These are phyloP conservation scores for Hyaloscypha bicolor DNA, from an alignment of 495 filamentous ascomycete genomes.

Conservation along the genomic window DNA sequence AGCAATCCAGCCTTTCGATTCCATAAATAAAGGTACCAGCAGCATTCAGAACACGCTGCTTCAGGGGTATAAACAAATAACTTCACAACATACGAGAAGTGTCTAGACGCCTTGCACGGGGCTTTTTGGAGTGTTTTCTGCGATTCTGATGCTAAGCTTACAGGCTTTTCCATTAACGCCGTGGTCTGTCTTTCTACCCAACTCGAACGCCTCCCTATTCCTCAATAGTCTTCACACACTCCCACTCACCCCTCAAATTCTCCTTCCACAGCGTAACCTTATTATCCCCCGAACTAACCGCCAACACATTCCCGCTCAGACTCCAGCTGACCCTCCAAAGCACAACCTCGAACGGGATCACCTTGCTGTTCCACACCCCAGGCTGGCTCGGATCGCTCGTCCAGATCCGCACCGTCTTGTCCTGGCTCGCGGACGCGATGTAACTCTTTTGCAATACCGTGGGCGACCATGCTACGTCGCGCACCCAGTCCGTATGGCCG, in stretches of 20 bases:
- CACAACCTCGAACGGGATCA: constrained; percentile 81
- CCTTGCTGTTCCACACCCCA: constrained; percentile 78
- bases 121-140: not conserved
- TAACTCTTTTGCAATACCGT: constrained; percentile 93
- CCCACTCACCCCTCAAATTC: constrained; percentile 81
- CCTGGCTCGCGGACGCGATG: constrained; percentile 92
- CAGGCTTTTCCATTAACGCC: constrained; percentile 23
- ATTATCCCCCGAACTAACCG: constrained; percentile 93
- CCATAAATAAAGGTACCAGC: too few relatives aligned
- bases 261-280: constrained; percentile 92
- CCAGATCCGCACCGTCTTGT: constrained; percentile 97
- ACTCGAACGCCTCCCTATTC: constrained; percentile 55
- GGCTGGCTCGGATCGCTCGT: constrained; percentile 66
- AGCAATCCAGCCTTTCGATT: too few relatives aligned
- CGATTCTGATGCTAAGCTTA: constrained; percentile 17
- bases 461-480: constrained; percentile 95
- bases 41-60: not conserved
- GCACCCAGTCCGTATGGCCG: constrained; percentile 96
- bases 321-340: constrained; percentile 98
- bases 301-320: constrained; percentile 94
- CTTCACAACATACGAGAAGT: not conserved
- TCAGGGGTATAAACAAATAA: not conserved
- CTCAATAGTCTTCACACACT: constrained; percentile 94
- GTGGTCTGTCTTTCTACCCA: constrained; percentile 1
- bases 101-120: constrained; percentile 8